These are phyloP conservation scores for Lophiotrema nucula DNA, from an alignment of 495 filamentous ascomycete genomes.

Conservation along the genomic window DNA sequence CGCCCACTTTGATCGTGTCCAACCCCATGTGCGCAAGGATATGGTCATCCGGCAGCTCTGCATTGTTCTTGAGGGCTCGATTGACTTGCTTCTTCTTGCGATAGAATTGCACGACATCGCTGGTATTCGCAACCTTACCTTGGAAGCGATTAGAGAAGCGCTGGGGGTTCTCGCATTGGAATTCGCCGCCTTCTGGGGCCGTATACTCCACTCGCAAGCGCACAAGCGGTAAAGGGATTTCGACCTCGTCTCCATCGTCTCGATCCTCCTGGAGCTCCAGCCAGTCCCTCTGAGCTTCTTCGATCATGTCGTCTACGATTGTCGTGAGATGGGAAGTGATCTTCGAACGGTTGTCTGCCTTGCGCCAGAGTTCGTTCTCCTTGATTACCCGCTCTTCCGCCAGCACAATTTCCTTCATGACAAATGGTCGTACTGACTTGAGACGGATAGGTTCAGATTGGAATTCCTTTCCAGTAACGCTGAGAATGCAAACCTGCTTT, in stretches of 20 bases:
- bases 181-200: constrained; percentile 80
- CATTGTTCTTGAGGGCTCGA: constrained; percentile 40
- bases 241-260: constrained; percentile 54
- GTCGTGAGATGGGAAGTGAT: constrained; percentile 72
- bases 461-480: constrained; percentile 78
- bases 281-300: constrained; percentile 82
- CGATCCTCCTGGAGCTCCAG: constrained; percentile 60
- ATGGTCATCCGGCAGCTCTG: constrained; percentile 57
- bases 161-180: constrained; percentile 92
- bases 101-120: constrained; percentile 91
- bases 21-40: constrained; percentile 59
- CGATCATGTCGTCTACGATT: constrained; percentile 81
- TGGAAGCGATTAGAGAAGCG: constrained; percentile 93
- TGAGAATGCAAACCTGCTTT: constrained; percentile 87
- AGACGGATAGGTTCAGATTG: constrained; percentile 76
- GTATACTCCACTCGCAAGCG: constrained; percentile 89
- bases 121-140: constrained; percentile 85
- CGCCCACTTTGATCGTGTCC: constrained; percentile 82
- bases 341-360: constrained; percentile 76
- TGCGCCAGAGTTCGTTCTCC: constrained; percentile 63
- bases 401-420: constrained; percentile 79
- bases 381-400: constrained; percentile 70
- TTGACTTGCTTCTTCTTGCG: constrained; percentile 67
- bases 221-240: constrained; percentile 74
- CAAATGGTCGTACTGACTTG: constrained; percentile 87